Evolutionary conservation across 345 rosid species (phyloP).

Genomic region (Noccaea bulbosa): DNA sequence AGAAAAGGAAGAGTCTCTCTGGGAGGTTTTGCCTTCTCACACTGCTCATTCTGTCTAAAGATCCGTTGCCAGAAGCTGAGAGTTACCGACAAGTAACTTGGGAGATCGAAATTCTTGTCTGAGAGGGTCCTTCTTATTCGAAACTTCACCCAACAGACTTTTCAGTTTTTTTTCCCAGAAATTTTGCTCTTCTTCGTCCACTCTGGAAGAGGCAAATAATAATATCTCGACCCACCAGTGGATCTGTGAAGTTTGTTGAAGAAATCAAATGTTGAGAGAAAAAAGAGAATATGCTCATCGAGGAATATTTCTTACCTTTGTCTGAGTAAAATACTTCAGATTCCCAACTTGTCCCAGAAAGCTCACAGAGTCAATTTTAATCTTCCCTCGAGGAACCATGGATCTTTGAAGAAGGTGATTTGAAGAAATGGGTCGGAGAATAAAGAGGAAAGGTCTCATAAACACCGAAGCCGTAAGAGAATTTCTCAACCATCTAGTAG

Average conservation of each 20-base stretch:
- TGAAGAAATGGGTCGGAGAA: slow-evolving; percentile 53
- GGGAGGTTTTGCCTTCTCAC: neutral
- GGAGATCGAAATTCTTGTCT: slow-evolving; percentile 43
- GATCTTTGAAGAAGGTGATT: slow-evolving; percentile 30
- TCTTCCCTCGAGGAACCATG: slow-evolving; percentile 23
- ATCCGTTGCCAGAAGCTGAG: slow-evolving; percentile 41
- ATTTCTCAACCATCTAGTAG: slow-evolving; percentile 57
- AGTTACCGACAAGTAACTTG: slow-evolving; percentile 44
- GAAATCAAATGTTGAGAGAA: slow-evolving; percentile 17
- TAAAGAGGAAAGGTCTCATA: slow-evolving; percentile 49
- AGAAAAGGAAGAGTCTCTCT: neutral
- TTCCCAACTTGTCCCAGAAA: slow-evolving; percentile 21
- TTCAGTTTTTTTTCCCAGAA: slow-evolving; percentile 26
- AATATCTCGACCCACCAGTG: slow-evolving; percentile 21
- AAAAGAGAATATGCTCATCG: neutral
- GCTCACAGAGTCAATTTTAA: neutral
- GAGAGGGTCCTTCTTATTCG: slow-evolving; percentile 17
- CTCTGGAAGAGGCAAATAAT: neutral
- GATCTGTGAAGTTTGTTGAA: slow-evolving; percentile 41
- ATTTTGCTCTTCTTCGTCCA: slow-evolving; percentile 7
- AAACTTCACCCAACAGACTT: slow-evolving; percentile 20
- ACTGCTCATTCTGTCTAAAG: slow-evolving; percentile 42
- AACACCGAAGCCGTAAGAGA: slow-evolving; percentile 53
- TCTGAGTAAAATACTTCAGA: slow-evolving; percentile 13
- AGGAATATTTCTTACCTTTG: neutral